phyloP scores from a whole-genome alignment of 345 rosid genomes.

The Ceriops zippeliana region DNA sequence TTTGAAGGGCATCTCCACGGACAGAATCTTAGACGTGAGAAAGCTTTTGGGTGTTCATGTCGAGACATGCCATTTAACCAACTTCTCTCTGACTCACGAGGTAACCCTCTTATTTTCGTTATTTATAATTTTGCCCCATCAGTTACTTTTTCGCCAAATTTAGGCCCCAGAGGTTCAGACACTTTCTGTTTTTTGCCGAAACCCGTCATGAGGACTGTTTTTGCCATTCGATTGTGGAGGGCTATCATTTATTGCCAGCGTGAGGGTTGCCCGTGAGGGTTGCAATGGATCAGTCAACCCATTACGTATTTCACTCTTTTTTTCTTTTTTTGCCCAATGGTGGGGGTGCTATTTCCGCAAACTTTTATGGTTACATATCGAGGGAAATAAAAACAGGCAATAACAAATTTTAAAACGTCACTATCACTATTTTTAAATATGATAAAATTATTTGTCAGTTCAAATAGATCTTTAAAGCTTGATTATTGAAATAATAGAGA shows the following conservation, averaged over 20 bases:
- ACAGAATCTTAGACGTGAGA: conserved; percentile 33
- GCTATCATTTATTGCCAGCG: background rate
- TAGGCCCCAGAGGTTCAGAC: background rate
- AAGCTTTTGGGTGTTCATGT: conserved; percentile 29
- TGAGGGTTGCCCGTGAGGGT: background rate
- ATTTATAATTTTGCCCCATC: background rate
- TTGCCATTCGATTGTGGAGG: background rate
- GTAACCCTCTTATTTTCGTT: background rate
- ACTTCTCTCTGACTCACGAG: conserved; percentile 38
- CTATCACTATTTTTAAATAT: too few relatives aligned
- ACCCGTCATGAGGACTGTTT: background rate
- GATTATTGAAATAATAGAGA: too few relatives aligned
- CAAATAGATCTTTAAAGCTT: too few relatives aligned
- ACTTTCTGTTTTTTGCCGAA: background rate
- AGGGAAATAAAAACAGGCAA: too few relatives aligned
- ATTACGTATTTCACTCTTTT: too few relatives aligned
- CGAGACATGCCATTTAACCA: conserved; percentile 34
- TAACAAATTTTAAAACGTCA: too few relatives aligned
- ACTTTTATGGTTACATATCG: too few relatives aligned
- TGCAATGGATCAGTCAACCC: background rate
- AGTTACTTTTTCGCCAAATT: background rate
- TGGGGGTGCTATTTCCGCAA: too few relatives aligned
- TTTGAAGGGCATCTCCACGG: conserved; percentile 32
- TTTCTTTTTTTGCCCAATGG: too few relatives aligned
- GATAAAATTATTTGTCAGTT: too few relatives aligned